phyloP scores from a whole-genome alignment of 2,329 filamentous ascomycete species.

The Cucurbitaria berberidis region DNA sequence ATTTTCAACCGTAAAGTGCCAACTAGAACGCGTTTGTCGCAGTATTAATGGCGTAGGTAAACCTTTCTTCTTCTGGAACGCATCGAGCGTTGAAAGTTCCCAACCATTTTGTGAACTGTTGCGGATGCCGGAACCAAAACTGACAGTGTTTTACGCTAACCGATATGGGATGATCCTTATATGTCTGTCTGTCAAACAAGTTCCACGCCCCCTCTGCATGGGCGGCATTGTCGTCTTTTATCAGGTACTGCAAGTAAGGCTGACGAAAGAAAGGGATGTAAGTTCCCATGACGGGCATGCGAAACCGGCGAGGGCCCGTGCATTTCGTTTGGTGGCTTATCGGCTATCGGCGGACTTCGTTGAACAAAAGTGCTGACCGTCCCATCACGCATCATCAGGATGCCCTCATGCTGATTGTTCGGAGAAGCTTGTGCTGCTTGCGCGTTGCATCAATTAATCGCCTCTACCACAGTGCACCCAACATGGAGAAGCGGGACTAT shows the following conservation, averaged over 20 bases:
- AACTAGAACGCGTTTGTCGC: too few relatives aligned
- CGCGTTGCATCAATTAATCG: constrained; percentile 17
- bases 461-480: constrained; percentile 19
- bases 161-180: constrained; percentile 8
- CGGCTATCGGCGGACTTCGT: constrained; percentile 28
- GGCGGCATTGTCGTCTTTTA: background rate
- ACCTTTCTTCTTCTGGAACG: constrained; percentile 12
- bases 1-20: too few relatives aligned
- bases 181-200: constrained; percentile 15
- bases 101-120: constrained; percentile 4
- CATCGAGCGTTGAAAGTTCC: constrained; percentile 6
- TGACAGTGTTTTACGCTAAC: constrained; percentile 26
- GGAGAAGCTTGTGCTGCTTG: constrained; percentile 24
- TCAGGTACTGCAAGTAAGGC: background rate
- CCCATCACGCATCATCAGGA: constrained; percentile 18
- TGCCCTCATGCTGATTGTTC: constrained; percentile 42
- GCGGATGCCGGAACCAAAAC: constrained; percentile 19
- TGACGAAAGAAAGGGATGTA: constrained; percentile 1
- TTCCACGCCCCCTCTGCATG: background rate
- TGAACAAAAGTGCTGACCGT: constrained; percentile 18
- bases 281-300: constrained; percentile 1
- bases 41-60: background rate
- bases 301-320: constrained; percentile 17
- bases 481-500: constrained; percentile 46
- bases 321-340: constrained; percentile 24